Base-by-base conservation (phyloP, 768 basidiomycete species). In the Tylopilus subfusipes region DNA sequence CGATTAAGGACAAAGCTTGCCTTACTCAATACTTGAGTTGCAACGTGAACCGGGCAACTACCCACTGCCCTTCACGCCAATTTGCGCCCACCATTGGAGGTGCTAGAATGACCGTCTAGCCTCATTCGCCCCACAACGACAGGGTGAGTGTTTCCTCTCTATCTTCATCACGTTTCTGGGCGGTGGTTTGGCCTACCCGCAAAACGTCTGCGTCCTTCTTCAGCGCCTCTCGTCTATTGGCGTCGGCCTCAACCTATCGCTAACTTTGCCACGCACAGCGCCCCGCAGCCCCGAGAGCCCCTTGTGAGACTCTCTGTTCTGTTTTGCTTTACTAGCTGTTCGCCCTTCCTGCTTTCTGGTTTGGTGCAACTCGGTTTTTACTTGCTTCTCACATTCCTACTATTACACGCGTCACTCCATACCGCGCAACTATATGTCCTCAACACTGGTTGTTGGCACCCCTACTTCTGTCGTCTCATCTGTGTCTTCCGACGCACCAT, bases 371-470 rank as follows among this genome's bases (percentile, higher is more conserved):
- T 40, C 48, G 19, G 18, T 19, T 51, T 55, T 46, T 40, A 39
- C 44, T 58, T 51, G 36, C 53, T 42, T 57, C 50, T 47, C 60
- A 42, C 63, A 25, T 40, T 33, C 33, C 40, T 53, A 30, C 52
- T 19, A 16, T 40, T 40, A 31, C 57, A 42, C 58, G 49, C 52
- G 25, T 52, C 48, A 47, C 49, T 42, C 38, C 48, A 21, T 49
- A 42, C 52, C n/a, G 44, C 48, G 51, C n/a, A 48, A 56, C 54
- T 46, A 29, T 47, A 69, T 68, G 68, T 58, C 66, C 55, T 60
- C 61, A 34, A 47, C 63, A 48, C 48, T 39, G 21, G 53, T 54
- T 36, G 25, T 55, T 45, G 59, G 53, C 29, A 53, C 63, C 50
- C 50, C 48, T 24, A 31, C 43, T 49, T 42, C 57, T 51, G 40